A percentile compares a stretch with the other conserved stretches of the same genome.
phyloP scores from a whole-genome alignment of 2,329 filamentous ascomycete species.

The Diaporthe caulivora region DNA sequence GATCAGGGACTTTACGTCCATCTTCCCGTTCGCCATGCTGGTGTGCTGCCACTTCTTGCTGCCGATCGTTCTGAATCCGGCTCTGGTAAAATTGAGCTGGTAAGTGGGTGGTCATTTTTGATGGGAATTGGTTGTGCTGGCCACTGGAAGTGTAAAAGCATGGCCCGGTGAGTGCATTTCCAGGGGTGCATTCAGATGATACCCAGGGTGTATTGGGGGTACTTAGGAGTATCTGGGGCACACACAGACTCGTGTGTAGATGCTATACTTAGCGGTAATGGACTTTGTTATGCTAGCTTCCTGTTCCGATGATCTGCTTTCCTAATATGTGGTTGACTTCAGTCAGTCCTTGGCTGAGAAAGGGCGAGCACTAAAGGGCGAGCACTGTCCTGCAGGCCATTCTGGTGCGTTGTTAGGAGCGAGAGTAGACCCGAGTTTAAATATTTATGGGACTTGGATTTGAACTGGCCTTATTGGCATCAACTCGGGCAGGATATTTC shows the following conservation, averaged over 20 bases:
- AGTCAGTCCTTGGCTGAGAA: neutral
- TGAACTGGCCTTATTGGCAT: neutral
- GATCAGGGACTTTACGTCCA: slow-evolving; percentile 69
- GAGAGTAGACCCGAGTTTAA: neutral
- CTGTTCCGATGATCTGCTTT: neutral
- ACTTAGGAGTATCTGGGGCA: neutral
- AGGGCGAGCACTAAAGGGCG: neutral
- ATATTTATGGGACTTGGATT: too few relatives aligned
- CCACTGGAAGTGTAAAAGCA: neutral
- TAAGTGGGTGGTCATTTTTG: slow-evolving; percentile 46
- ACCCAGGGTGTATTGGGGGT: neutral
- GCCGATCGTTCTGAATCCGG: slow-evolving; percentile 72
- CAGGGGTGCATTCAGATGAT: neutral
- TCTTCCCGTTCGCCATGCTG: slow-evolving; percentile 67
- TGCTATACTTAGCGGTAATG: neutral
- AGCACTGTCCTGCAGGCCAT: neutral
- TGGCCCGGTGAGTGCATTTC: neutral
- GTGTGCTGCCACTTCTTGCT: slow-evolving; percentile 68
- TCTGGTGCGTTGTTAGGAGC: neutral
- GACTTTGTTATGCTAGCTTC: too few relatives aligned
- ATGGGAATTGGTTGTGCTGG: neutral
- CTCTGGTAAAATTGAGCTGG: slow-evolving; percentile 73
- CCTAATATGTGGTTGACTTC: neutral
- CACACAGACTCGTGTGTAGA: neutral
- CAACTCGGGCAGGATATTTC: neutral